Conservation (phyloP, 2,329 filamentous ascomycete genomes). For the Arthrinium phaeospermum region DNA sequence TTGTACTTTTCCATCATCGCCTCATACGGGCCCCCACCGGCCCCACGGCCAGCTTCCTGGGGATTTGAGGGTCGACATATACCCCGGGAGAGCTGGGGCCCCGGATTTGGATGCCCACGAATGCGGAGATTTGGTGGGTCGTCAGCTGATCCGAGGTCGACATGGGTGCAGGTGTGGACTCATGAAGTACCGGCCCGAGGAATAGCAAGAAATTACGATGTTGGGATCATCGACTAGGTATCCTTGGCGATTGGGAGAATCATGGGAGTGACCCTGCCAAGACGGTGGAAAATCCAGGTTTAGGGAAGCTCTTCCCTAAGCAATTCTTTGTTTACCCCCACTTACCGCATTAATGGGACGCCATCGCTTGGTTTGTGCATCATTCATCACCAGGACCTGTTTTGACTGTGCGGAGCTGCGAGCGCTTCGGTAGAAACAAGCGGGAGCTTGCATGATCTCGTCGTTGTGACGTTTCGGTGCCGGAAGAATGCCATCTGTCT, state of each 20-base stretch:
- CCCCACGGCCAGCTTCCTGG: background rate
- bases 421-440: too few species aligned
- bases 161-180: background rate
- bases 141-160: too few species aligned
- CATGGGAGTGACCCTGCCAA: background rate
- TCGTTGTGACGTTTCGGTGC: too few species aligned
- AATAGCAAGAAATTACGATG: background rate
- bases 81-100: background rate
- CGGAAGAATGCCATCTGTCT: too few species aligned
- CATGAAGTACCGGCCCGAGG: background rate
- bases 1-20: background rate
- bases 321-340: background rate
- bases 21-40: background rate
- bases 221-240: background rate
- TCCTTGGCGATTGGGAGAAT: background rate
- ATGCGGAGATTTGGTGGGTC: slow-evolving; percentile 12
- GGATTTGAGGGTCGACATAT: background rate
- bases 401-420: background rate
- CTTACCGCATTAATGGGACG: background rate
- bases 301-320: background rate
- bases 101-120: background rate
- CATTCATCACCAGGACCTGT: background rate
- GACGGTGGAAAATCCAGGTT: background rate
- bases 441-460: too few species aligned
- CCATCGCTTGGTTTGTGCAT: background rate